Evolutionary conservation across 495 filamentous ascomycete genomes (phyloP), one percentile per base, ranked within the genome.

Genomic region (Aspergillus mulundensis): DNA sequence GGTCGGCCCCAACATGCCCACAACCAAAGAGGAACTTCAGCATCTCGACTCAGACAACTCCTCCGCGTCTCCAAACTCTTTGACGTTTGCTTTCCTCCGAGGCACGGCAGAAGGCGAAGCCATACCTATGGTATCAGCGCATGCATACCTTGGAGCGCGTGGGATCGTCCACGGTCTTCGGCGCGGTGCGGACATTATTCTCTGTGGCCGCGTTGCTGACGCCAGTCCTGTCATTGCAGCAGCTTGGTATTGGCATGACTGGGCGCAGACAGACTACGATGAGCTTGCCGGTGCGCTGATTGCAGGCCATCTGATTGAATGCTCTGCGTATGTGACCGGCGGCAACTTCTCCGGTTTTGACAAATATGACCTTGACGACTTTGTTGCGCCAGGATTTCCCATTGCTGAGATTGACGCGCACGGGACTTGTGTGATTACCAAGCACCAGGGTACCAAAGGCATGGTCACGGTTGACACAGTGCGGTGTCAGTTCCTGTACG

Each of bases 341-440:
- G 76, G 67, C 0, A 80, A 84, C 55, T 85, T 78, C 57, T 56
- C 75, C 0, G 81, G 80, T 0, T 82, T 82, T 59, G 73, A 70
- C 38, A 36, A 47, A 21, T 66, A 64, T 63, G 14, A 53, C 0
- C 12, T 70, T 14, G 57, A 73, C 3, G 61, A 60, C 0, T 65
- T 76, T 34, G 21, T 76, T 18, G 66, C 72, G 1, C 66, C 72
- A 16, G 66, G 74, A 2, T 67, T 70, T 52, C 59, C 66, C 0
- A 77, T 84, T 32, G 71, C 54, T n/a, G 73, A 56, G 62, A 71
- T 73, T 20, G 60, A 34, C 12, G n/a, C 6, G 0, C 58, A 68
- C 49, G 70, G 70, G 0, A 60, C 60, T 1, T 73, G 67, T 39
- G 56, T 76, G 18, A 55, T 70, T 18, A 61, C 63, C 0, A 70